Conservation (phyloP, 495 filamentous ascomycete genomes). For the Podospora australis region DNA sequence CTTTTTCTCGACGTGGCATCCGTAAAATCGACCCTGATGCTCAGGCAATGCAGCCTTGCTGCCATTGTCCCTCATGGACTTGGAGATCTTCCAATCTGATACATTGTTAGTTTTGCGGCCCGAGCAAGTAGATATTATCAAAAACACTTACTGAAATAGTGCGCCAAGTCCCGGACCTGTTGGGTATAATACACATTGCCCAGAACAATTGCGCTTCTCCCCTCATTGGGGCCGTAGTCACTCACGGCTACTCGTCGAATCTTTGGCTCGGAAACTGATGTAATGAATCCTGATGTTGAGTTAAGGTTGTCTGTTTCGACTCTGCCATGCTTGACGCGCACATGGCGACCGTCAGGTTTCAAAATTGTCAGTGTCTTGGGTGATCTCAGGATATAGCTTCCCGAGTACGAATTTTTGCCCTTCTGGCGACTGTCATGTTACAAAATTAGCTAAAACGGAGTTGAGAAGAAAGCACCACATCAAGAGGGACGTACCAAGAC, state of each 20-base stretch:
- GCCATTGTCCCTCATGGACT: slow-evolving; percentile 1
- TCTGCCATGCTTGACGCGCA: not conserved
- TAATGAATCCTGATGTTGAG: slow-evolving; percentile 8
- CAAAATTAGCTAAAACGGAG: not conserved
- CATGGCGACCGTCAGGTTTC: not conserved
- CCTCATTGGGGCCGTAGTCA: slow-evolving; percentile 2
- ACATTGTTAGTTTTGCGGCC: too few species aligned
- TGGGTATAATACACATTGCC: slow-evolving; percentile 3
- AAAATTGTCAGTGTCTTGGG: not conserved
- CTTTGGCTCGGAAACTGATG: not conserved
- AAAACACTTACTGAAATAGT: too few species aligned
- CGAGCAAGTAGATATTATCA: too few species aligned
- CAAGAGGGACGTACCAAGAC: slow-evolving; percentile 12
- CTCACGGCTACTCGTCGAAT: slow-evolving; percentile 6
- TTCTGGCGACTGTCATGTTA: not conserved
- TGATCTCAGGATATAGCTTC: not conserved
- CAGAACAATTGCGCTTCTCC: not conserved
- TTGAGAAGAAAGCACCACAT: not conserved
- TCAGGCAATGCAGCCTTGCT: not conserved
- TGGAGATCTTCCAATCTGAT: not conserved
- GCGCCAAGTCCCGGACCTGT: not conserved
- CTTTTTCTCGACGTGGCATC: slow-evolving; percentile 10
- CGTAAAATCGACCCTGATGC: slow-evolving; percentile 6
- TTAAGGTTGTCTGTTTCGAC: not conserved
- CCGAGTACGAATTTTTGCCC: not conserved